Evolutionary conservation across 2,329 filamentous ascomycete genomes (phyloP), one percentile per base, ranked within the genome.

Genomic region (Graphilbum fragrans): DNA sequence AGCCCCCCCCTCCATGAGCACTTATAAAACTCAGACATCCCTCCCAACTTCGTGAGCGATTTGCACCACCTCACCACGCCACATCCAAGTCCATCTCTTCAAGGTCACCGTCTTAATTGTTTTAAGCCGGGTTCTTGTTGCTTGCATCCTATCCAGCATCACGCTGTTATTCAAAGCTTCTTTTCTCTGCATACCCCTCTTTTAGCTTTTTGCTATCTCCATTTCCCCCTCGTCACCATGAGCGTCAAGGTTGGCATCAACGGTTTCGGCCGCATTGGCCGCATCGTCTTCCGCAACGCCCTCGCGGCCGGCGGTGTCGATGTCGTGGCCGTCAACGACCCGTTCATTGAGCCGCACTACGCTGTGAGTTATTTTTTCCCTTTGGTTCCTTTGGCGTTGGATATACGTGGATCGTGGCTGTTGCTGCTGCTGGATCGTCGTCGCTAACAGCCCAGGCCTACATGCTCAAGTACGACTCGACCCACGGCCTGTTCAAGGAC

Each of bases 401-500:
- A n/a, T n/a, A n/a, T n/a, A n/a, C 8, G 25, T 29, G 8, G 25
- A 14, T 14, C 25, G 8, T 29, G 25, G 25, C 32, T 34, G 32
- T 32, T 27, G n/a, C 25, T 27, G 25, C 25, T 27, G 11, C 7
- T 31, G 29, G 8, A 5, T 31, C 14, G 29, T 20, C 12, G n/a
- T 2, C 23, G 2, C 29, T 37, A 18, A 17, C 39, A 31, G 29
- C 45, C 21, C 50, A 94, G 87, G 86, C 84, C 63, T 96, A 96
- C 81, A 96, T 96, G 92, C 83, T 98, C 72, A 93, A 94, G 77
- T 96, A 96, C 68, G 92, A 98, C 77, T 87, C 85, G 58, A 87
- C 85, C 66, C 92, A 98, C 79, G 92, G 92, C 57, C 64, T 77
- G 64, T 98, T 96, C 84, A 93, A 95, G 76, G 90, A 90, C 57